Percentiles rank a stretch among this genome's conserved stretches.
These are phyloP conservation scores for Entoloma clypeatum DNA, from an alignment of 1,284 basidiomycete genomes.

Conservation along the genomic window DNA sequence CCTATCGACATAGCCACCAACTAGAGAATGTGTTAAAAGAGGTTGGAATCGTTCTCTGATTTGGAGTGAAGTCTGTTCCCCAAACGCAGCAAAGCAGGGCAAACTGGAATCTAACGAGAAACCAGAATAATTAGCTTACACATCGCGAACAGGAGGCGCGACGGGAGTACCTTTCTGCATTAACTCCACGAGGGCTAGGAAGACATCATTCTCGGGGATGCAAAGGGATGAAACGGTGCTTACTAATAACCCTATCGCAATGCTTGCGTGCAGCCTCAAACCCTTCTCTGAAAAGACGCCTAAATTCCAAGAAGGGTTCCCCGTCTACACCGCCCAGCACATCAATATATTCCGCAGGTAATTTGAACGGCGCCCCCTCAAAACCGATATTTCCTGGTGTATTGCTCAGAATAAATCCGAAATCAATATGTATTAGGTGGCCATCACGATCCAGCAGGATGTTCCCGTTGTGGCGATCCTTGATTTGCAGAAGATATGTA, in stretches of 20 bases:
- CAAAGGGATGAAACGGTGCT: conserved; percentile 30
- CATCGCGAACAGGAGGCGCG: background rate
- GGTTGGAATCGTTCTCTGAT: conserved; percentile 95
- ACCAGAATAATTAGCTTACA: background rate
- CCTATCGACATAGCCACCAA: conserved; percentile 86
- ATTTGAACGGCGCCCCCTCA: conserved; percentile 98
- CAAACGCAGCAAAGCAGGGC: conserved; percentile 89
- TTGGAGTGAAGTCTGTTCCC: conserved; percentile 85
- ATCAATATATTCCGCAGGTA: conserved; percentile 93
- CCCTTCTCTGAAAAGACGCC: conserved; percentile 83
- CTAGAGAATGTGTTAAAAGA: conserved; percentile 80
- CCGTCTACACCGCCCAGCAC: conserved; percentile 88
- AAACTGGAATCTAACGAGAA: conserved; percentile 75
- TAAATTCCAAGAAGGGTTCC: conserved; percentile 82
- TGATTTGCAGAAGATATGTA: conserved; percentile 95
- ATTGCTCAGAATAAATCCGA: conserved; percentile 97
- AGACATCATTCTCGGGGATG: conserved; percentile 1
- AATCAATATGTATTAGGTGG: conserved; percentile 95
- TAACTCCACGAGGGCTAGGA: conserved; percentile 82
- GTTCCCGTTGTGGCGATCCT: conserved; percentile 99
- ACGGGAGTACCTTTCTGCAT: conserved; percentile 83
- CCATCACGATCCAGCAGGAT: conserved; percentile 95
- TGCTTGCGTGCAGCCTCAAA: conserved; percentile 95
- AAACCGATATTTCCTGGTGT: conserved; percentile 98
- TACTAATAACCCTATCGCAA: conserved; percentile 94